These are phyloP conservation scores for Fistulinella cinereoalba DNA, from an alignment of 1,284 basidiomycete species.

Conservation along the genomic window DNA sequence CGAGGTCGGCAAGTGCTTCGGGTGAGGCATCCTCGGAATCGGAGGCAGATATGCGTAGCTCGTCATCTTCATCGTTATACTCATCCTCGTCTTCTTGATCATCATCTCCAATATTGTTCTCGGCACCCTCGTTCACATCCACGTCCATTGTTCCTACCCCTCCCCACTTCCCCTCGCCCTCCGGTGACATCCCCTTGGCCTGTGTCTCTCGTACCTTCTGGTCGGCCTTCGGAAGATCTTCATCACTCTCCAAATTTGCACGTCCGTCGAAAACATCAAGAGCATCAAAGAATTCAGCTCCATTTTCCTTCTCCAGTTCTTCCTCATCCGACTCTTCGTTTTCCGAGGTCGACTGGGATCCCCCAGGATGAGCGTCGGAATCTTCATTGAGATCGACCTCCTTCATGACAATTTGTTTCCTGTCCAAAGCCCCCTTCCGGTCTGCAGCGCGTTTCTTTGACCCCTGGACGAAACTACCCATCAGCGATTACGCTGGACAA, in stretches of 20 bases:
- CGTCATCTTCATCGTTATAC: constrained; percentile 34
- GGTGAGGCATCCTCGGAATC: constrained; percentile 58
- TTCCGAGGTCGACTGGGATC: constrained; percentile 30
- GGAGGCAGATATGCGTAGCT: constrained; percentile 48
- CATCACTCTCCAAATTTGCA: constrained; percentile 35
- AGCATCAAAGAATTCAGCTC: constrained; percentile 64
- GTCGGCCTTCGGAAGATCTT: background rate
- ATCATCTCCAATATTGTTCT: constrained; percentile 32
- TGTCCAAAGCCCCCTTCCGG: constrained; percentile 11
- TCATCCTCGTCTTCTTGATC: constrained; percentile 33
- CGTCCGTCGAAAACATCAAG: constrained; percentile 68
- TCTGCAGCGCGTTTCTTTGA: background rate
- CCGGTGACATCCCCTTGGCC: background rate
- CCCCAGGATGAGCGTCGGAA: constrained; percentile 36
- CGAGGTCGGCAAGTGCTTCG: constrained; percentile 63
- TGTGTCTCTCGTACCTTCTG: background rate
- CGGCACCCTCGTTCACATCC: constrained; percentile 9
- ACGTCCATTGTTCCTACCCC: constrained; percentile 15
- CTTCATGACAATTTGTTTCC: constrained; percentile 12
- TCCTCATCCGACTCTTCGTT: constrained; percentile 39
- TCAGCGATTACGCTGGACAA: background rate
- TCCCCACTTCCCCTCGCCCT: constrained; percentile 10
- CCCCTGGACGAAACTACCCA: constrained; percentile 10
- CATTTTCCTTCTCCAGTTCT: constrained; percentile 50
- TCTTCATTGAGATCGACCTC: constrained; percentile 65